Base-by-base conservation (phyloP, 768 basidiomycete species). In the Ephemerocybe angulata region DNA sequence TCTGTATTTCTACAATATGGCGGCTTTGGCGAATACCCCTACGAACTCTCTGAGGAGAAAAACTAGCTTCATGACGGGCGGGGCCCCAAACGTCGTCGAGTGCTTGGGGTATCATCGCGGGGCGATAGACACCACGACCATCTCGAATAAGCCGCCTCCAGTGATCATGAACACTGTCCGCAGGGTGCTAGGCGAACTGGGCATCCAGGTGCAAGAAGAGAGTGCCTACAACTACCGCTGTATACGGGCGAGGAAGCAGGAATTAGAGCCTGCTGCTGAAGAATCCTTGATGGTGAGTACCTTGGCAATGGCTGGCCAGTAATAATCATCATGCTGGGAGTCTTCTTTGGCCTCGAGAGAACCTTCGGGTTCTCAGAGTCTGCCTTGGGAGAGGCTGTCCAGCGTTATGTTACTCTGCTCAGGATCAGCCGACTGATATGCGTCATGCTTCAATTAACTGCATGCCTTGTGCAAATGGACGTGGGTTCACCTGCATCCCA, bases 221-320 rank as follows among this genome's bases (percentile, higher is more conserved):
- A 85, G 85, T 54, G 86, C 88, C 53, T 98, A 82, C 72, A 89
- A 86, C 65, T 85, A 88, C 63, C 80, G 88, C 29, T 95, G 93
- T 64, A 76, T 88, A 10, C 76, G 93, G 17, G 77, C 81, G 47
- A 29, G 54, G 25, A 30, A 24, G 17, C 46, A 47, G 33, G 54
- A 50, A 13, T 54, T 44, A 27, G 17, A n/a, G 8, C 8, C 8
- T 35, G 33, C 33, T 35, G 33, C 30, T 27, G 29, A 31, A 33
- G 48, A 35, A 25, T 33, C 37, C 29, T 38, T 41, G 12, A 33
- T 29, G 29, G 48, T 50, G 33, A n/a, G 48, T 50, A 50, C 33
- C 13, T 21, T 8, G 17, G 8, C 33, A n/a, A n/a, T n/a, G n/a
- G n/a, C 21, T 21, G 22, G 4, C 27, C 37, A n/a, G 53, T 60